These are phyloP conservation scores for Cichorium intybus DNA, from an alignment of 140 eudicot species.

Conservation along the genomic window DNA sequence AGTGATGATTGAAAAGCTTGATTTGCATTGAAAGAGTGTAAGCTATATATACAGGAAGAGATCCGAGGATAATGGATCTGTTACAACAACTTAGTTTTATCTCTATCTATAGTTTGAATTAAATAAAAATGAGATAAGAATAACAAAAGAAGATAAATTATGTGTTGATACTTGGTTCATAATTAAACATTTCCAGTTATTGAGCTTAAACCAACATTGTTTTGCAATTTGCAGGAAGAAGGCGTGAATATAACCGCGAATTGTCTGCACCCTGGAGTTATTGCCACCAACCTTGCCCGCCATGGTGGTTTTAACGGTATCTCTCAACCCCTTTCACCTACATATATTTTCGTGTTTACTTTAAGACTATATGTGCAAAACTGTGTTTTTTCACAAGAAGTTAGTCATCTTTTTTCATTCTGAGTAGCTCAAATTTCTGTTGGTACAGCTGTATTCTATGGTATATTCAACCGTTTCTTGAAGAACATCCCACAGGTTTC, in stretches of 20 bases:
- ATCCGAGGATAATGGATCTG: no score
- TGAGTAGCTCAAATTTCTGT: background rate
- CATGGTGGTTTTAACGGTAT: constrained; percentile 23
- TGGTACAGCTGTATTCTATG: background rate
- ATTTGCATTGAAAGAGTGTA: no score
- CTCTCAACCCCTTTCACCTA: background rate
- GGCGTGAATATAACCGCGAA: constrained; percentile 67
- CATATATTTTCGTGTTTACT: background rate
- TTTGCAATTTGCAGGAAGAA: constrained; percentile 73
- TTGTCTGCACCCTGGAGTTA: constrained; percentile 76
- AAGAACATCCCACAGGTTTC: constrained; percentile 13
- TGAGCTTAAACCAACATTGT: no score
- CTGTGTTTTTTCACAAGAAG: background rate
- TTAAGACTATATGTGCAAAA: background rate
- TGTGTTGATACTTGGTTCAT: no score
- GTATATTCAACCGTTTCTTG: constrained; percentile 11
- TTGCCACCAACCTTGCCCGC: constrained; percentile 57
- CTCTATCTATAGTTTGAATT: no score
- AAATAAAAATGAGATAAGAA: no score
- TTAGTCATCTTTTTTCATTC: background rate
- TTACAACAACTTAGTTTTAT: no score
- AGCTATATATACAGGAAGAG: no score
- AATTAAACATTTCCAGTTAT: no score
- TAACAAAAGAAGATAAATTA: no score
- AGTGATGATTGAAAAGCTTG: no score